A percentile compares a stretch with the other conserved stretches of the same genome.
Conservation (phyloP, 1,284 basidiomycete genomes). For the Ustilago hordei region DNA sequence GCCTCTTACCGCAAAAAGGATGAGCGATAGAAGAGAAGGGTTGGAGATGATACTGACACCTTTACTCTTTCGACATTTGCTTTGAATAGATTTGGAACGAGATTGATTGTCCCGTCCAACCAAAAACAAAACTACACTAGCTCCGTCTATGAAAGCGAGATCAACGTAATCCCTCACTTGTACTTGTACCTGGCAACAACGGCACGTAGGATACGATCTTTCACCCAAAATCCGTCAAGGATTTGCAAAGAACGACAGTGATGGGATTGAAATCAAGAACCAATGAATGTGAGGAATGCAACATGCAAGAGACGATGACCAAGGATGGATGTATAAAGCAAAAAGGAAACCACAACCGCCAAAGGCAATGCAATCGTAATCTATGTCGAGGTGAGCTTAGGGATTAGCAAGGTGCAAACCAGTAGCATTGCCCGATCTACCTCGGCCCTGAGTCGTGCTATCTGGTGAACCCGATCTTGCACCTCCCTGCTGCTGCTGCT, state of each 20-base stretch:
- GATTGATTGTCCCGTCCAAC: background rate
- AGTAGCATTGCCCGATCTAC: conserved; percentile 1
- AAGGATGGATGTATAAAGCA: background rate
- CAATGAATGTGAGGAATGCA: no score
- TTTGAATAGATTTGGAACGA: background rate
- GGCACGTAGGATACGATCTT: no score
- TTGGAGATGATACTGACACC: background rate
- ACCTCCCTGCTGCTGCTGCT: conserved; percentile 19
- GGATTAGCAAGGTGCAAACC: conserved; percentile 52
- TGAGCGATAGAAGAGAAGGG: no score
- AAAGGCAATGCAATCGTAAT: background rate
- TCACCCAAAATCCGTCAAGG: no score
- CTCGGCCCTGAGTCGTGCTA: background rate
- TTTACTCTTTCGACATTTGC: background rate
- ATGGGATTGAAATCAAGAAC: background rate
- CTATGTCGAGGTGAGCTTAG: conserved; percentile 7
- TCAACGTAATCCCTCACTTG: background rate
- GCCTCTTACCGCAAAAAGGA: no score
- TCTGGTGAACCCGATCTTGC: conserved; percentile 35
- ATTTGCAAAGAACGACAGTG: no score
- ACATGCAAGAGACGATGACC: no score
- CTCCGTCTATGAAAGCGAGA: background rate
- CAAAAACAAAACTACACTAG: background rate
- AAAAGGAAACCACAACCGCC: conserved; percentile 3
- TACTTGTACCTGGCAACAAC: conserved; percentile 1